Evolutionary conservation across 2,329 filamentous ascomycete genomes (phyloP).

Genomic region (Aspergillus cejpii): DNA sequence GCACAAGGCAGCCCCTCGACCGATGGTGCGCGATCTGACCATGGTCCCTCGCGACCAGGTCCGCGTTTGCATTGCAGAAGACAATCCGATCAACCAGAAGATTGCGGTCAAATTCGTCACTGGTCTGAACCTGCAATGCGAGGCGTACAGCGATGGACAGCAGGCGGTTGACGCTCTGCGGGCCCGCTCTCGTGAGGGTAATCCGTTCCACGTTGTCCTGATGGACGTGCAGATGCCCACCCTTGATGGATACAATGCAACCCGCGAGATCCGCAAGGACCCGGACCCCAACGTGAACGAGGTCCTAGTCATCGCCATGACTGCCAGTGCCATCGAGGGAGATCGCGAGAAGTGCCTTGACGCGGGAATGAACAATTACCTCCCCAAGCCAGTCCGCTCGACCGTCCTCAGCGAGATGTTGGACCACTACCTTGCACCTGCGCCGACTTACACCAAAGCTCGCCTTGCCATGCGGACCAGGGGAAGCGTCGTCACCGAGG

Average conservation of each 20-base stretch:
- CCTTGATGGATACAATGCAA: slow-evolving; percentile 87
- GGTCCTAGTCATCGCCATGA: slow-evolving; percentile 95
- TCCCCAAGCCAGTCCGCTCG: slow-evolving; percentile 89
- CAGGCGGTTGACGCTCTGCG: slow-evolving; percentile 84
- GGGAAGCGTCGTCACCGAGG: slow-evolving; percentile 25
- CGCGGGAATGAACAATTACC: slow-evolving; percentile 94
- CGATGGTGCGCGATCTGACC: slow-evolving; percentile 59
- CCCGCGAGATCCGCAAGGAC: slow-evolving; percentile 72
- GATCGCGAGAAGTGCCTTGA: slow-evolving; percentile 94
- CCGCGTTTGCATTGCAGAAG: slow-evolving; percentile 86
- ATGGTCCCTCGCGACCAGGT: slow-evolving; percentile 69
- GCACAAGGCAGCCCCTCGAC: slow-evolving; percentile 37
- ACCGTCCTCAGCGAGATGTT: slow-evolving; percentile 81
- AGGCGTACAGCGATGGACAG: slow-evolving; percentile 82
- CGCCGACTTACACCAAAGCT: slow-evolving; percentile 33
- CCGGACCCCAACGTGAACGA: slow-evolving; percentile 67
- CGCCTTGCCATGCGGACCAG: slow-evolving; percentile 28
- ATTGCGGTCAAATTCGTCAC: slow-evolving; percentile 88
- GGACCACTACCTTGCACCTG: slow-evolving; percentile 56
- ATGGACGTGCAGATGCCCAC: slow-evolving; percentile 98
- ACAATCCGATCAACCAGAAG: slow-evolving; percentile 90
- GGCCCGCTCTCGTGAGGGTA: slow-evolving; percentile 60
- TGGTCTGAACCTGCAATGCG: slow-evolving; percentile 76
- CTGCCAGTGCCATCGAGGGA: slow-evolving; percentile 86
- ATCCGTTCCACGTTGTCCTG: slow-evolving; percentile 80